Evolutionary conservation across 164 flowering plant genomes (phyloP).

Genomic region (Berberis thunbergii): DNA sequence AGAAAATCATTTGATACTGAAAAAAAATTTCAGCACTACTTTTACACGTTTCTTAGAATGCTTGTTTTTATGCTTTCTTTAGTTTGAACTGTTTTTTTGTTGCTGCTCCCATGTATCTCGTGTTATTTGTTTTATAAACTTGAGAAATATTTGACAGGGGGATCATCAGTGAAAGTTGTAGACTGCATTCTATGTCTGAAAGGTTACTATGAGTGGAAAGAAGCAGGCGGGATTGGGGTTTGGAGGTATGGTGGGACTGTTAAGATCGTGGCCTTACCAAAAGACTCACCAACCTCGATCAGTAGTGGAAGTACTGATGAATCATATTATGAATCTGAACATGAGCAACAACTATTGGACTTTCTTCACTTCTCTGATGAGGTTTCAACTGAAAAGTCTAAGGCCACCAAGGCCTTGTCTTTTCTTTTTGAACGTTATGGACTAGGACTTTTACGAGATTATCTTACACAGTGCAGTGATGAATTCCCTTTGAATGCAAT

Average conservation of each 20-base stretch:
- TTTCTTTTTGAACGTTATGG: slow-evolving; percentile 65
- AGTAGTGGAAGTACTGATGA: slow-evolving; percentile 61
- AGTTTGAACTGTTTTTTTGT: background rate
- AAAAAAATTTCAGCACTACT: background rate
- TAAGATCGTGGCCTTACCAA: slow-evolving; percentile 47
- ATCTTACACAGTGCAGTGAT: slow-evolving; percentile 43
- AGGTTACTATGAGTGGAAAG: slow-evolving; percentile 88
- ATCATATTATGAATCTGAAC: slow-evolving; percentile 47
- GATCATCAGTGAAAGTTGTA: slow-evolving; percentile 68
- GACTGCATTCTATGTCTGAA: slow-evolving; percentile 84
- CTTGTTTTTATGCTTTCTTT: background rate
- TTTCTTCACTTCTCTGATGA: slow-evolving; percentile 48
- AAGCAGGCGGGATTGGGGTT: slow-evolving; percentile 76
- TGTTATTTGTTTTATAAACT: no score
- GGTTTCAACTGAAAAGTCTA: slow-evolving; percentile 49
- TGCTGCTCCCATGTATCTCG: no score
- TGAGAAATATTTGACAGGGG: slow-evolving; percentile 36
- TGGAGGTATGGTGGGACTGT: slow-evolving; percentile 87
- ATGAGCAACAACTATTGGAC: slow-evolving; percentile 47
- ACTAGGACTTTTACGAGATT: slow-evolving; percentile 51
- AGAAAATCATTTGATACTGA: no score
- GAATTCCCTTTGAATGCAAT: slow-evolving; percentile 62
- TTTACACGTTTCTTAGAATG: background rate
- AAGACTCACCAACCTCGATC: slow-evolving; percentile 37
- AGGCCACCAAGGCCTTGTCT: slow-evolving; percentile 38